Base-by-base conservation (phyloP, 1,139 yeast species). In the Schizosaccharomyces versatilis region DNA sequence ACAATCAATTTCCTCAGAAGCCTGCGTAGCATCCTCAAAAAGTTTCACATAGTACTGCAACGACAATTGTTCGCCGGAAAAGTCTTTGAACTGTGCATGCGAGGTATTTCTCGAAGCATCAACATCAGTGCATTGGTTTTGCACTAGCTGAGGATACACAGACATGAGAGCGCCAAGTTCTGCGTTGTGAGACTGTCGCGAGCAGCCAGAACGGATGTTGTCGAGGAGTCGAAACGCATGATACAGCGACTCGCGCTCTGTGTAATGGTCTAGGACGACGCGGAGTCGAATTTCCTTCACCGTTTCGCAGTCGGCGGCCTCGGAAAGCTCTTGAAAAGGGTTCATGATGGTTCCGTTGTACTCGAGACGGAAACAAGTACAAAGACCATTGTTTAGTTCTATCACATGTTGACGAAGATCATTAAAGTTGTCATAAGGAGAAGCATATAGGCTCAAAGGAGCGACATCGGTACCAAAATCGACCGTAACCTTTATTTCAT, bases 341-440 rank as follows among this genome's bases (percentile, higher is more conserved):
- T 61, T 66, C 24, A 78, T 62, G 54, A 67, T 62, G 47, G 65
- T 57, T 15, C 71, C 74, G n/a, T 70, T 65, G 56, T 66, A 64
- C 54, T 62, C 64, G 38, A 84, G 69, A 7, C 73, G 68, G 64
- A 78, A 84, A 62, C 78, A 75, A 42, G 93, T 80, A 62, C 75
- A 73, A 57, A 77, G 80, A 61, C 74, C 73, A 49, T 80, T 74
- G 38, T 72, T 71, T 12, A 77, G 66, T 36, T 77, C 69, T 38
- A 74, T 69, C 56, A 84, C 68, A 32, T 81, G 73, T 63, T 77
- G 79, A 60, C 71, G 74, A 56, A 84, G 71, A 58, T 81, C 85
- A 54, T 73, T 69, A 57, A 82, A 24, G 32, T 24, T 24, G 32
- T 24, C 32, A 24, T 24, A 24, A 24, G 32, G 32, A 5, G 32